Percentiles rank a stretch among this genome's conserved stretches.
Evolutionary conservation across 2,329 filamentous ascomycete genomes (phyloP).

Genomic region (Colletotrichum camelliae): DNA sequence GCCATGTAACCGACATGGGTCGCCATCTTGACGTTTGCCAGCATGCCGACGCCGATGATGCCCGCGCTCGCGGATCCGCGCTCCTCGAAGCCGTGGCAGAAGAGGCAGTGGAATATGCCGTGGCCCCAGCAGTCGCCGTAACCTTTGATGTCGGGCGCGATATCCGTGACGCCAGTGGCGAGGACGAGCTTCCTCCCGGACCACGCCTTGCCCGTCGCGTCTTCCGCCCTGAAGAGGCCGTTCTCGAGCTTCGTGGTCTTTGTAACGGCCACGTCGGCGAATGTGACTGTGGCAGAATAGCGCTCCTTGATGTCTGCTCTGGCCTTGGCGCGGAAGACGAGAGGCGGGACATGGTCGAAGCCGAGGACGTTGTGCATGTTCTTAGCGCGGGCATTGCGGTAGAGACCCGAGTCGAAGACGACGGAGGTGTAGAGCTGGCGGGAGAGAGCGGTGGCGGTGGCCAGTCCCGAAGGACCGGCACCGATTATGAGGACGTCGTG

Average conservation of each 20-base stretch:
- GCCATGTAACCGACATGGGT: slow-evolving; percentile 49
- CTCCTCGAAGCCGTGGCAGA: slow-evolving; percentile 66
- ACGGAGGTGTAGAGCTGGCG: slow-evolving; percentile 53
- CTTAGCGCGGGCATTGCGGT: slow-evolving; percentile 52
- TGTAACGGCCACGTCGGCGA: slow-evolving; percentile 34
- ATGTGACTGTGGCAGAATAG: slow-evolving; percentile 31
- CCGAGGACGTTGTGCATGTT: slow-evolving; percentile 53
- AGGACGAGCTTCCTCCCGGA: slow-evolving; percentile 59
- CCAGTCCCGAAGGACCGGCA: slow-evolving; percentile 57
- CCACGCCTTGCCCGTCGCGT: slow-evolving; percentile 47
- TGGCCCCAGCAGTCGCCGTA: slow-evolving; percentile 61
- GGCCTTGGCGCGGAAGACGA: slow-evolving; percentile 38
- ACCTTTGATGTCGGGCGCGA: slow-evolving; percentile 55
- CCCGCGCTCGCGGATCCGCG: slow-evolving; percentile 50
- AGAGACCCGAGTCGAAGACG: slow-evolving; percentile 55
- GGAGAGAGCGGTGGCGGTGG: slow-evolving; percentile 50
- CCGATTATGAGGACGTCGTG: slow-evolving; percentile 60
- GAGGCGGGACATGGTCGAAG: slow-evolving; percentile 43
- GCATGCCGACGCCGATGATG: slow-evolving; percentile 47
- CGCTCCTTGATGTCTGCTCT: slow-evolving; percentile 36
- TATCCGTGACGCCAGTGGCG: slow-evolving; percentile 58
- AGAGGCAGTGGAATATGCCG: slow-evolving; percentile 63
- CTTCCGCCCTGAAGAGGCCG: slow-evolving; percentile 41
- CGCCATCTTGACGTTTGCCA: slow-evolving; percentile 35
- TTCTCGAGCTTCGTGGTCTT: slow-evolving; percentile 31